Base-by-base conservation (phyloP, 805 yeast species). In the Hanseniaspora vineae region DNA sequence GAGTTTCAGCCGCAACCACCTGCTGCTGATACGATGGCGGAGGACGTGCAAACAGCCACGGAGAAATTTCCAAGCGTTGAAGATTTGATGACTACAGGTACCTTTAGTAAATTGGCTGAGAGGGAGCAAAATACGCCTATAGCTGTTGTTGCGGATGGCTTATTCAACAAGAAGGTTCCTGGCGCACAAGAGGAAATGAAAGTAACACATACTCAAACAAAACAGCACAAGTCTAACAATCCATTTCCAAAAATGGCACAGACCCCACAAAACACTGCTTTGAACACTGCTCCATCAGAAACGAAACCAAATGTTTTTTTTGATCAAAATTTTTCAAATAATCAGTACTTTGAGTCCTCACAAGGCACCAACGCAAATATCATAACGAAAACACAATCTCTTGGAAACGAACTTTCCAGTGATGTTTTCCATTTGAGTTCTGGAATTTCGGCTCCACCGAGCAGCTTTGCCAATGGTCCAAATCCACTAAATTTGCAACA, bases 211-310 rank as follows among this genome's bases (percentile, higher is more conserved):
- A 18, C 39, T 8, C n/a, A 23, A 20, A 42, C 42, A 13, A 48
- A 48, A 49, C 64, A 60, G 44, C 63, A 63, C 51, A 59, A 60
- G 49, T 55, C 62, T 6, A 60, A 55, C 46, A 63, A 63, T 48
- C 67, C 67, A 19, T 63, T 63, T 44, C 67, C 66, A 11, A 57
- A 51, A 43, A 58, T 57, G 48, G 35, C 49, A 45, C 13, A 14
- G 11, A 18, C 39, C 19, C n/a, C 17, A 33, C 50, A 33, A 33
- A 5, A 5, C 14, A 33, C 14, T 10, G 15, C 15, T 23, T 5
- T 23, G 8, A 23, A 23, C 29, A 23, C 29, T 5, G 29, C 29
- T 23, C 8, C 29, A 4, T 23, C 29, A 5, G 29, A 23, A 23
- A 23, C 29, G 6, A 23, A 23, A 23, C 37, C 14, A 33, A 33